phyloP scores from a whole-genome alignment of 495 filamentous ascomycete species.

The Tuber magnatum region DNA sequence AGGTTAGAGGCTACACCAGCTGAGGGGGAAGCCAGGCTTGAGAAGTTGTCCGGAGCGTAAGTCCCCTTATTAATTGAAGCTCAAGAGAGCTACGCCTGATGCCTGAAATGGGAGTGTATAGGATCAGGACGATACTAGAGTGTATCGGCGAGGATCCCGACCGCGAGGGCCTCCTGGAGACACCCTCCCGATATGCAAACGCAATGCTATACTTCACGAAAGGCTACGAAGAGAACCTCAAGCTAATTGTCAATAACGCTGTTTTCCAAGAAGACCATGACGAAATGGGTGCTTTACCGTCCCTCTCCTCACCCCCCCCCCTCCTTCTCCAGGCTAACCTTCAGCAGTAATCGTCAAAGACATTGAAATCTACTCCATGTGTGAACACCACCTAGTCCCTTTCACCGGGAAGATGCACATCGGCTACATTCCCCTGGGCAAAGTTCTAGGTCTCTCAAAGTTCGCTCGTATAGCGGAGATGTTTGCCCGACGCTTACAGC shows the following conservation, averaged over 20 bases:
- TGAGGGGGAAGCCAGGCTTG: constrained; percentile 60
- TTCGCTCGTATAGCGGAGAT: constrained; percentile 89
- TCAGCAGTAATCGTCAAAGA: constrained; percentile 79
- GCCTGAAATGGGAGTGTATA: background rate
- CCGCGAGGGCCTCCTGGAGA: constrained; percentile 76
- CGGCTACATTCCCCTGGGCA: constrained; percentile 80
- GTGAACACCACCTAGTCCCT: constrained; percentile 94
- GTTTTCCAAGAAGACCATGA: constrained; percentile 95
- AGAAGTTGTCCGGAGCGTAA: constrained; percentile 68
- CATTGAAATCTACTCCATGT: constrained; percentile 87
- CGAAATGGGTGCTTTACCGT: constrained; percentile 47
- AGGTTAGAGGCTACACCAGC: constrained; percentile 72
- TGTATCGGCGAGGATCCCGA: constrained; percentile 92
- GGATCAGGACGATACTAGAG: constrained; percentile 74
- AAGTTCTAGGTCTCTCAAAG: constrained; percentile 88
- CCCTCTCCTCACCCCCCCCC: background rate
- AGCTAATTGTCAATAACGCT: constrained; percentile 83
- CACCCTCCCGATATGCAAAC: constrained; percentile 84
- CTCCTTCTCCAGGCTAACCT: background rate
- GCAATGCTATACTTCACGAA: constrained; percentile 97
- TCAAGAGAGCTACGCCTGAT: background rate
- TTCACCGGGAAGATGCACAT: constrained; percentile 99
- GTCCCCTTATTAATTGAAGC: constrained; percentile 9
- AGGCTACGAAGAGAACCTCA: constrained; percentile 90
- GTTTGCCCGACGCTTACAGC: constrained; percentile 85